These are phyloP conservation scores for Stereum hirsutum DNA, from an alignment of 1,284 basidiomycete genomes.

Conservation along the genomic window DNA sequence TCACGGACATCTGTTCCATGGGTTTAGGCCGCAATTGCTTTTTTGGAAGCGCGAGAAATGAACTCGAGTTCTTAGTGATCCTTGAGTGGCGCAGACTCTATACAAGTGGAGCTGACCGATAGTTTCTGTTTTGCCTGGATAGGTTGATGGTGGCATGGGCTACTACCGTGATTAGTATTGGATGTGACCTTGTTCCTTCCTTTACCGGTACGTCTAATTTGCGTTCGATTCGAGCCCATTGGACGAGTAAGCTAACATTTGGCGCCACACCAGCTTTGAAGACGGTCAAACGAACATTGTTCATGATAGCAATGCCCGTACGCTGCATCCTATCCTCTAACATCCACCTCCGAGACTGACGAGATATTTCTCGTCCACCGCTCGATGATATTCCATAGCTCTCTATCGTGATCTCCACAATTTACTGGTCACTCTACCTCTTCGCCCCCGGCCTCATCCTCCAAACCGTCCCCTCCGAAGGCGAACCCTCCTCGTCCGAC, in stretches of 20 bases:
- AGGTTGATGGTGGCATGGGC: conserved; percentile 42
- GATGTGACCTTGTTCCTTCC: conserved; percentile 39
- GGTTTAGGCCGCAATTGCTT: too few species aligned
- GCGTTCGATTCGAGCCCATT: too few species aligned
- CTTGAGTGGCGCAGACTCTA: neutral
- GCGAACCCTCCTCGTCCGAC: conserved; percentile 28
- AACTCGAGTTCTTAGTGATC: neutral
- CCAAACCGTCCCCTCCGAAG: conserved; percentile 14
- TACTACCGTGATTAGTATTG: conserved; percentile 40
- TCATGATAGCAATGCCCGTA: conserved; percentile 58
- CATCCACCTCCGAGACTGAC: neutral
- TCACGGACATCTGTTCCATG: too few species aligned
- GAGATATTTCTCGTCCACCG: conserved; percentile 1
- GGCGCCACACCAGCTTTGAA: conserved; percentile 26
- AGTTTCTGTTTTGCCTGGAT: neutral
- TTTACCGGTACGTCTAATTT: conserved; percentile 17
- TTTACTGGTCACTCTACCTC: conserved; percentile 64
- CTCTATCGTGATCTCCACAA: conserved; percentile 55
- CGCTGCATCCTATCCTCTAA: too few species aligned
- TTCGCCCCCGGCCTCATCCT: conserved; percentile 47
- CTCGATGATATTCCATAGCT: conserved; percentile 28
- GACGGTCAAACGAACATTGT: conserved; percentile 40
- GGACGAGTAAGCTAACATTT: too few species aligned
- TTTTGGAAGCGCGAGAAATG: too few species aligned
- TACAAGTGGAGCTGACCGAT: neutral